Percentiles rank a stretch among this genome's conserved stretches.
These are phyloP conservation scores for Cryphonectria japonica DNA, from an alignment of 2,329 filamentous ascomycete genomes.

Conservation along the genomic window DNA sequence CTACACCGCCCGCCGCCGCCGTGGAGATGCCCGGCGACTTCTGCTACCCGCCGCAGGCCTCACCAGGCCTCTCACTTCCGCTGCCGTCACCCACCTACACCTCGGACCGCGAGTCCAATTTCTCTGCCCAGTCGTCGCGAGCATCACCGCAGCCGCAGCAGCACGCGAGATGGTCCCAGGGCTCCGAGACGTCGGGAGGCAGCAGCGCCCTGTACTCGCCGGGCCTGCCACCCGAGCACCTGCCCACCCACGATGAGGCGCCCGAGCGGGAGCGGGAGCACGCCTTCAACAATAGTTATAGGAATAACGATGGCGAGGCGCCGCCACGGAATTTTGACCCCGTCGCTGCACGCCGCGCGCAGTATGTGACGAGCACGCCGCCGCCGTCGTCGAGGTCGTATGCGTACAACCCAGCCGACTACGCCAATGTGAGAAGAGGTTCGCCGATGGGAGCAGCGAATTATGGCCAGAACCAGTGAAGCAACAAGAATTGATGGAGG, in stretches of 20 bases:
- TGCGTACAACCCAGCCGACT: constrained; percentile 47
- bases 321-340: constrained; percentile 35
- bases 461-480: constrained; percentile 21
- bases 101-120: constrained; percentile 36
- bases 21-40: constrained; percentile 54
- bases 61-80: constrained; percentile 36
- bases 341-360: constrained; percentile 10
- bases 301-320: constrained; percentile 31
- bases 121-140: constrained; percentile 32
- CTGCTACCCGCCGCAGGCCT: constrained; percentile 44
- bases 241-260: constrained; percentile 53
- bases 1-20: constrained; percentile 23
- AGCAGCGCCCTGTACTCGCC: constrained; percentile 43
- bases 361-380: constrained; percentile 21
- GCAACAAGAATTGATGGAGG: no score
- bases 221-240: constrained; percentile 43
- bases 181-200: constrained; percentile 36
- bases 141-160: constrained; percentile 17
- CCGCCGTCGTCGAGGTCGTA: constrained; percentile 34
- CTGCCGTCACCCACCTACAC: constrained; percentile 38
- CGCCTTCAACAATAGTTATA: constrained; percentile 14
- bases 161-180: constrained; percentile 45
- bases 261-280: constrained; percentile 50
- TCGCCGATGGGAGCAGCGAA: constrained; percentile 10
- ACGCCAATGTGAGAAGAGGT: constrained; percentile 33